These are phyloP conservation scores for Fennellomyces sp. DNA, from an alignment of 371 early-diverging fungal species.

Conservation along the genomic window DNA sequence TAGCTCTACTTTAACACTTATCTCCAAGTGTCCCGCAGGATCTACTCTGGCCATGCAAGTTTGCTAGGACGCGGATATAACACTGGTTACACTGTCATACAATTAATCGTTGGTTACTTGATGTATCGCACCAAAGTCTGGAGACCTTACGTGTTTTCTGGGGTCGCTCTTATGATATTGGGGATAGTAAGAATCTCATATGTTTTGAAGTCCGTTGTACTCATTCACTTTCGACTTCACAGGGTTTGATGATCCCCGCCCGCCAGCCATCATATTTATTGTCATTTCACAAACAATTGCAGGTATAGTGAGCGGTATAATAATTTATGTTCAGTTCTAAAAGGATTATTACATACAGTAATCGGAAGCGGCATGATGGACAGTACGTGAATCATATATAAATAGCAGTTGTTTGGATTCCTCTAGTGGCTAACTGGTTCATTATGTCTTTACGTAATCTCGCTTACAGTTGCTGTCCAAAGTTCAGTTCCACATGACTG, in stretches of 20 bases:
- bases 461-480: constrained; percentile 37
- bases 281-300: constrained; percentile 42
- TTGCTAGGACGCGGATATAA: constrained; percentile 42
- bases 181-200: constrained; percentile 30
- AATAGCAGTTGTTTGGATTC: too few species aligned
- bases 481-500: constrained; percentile 40
- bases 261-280: constrained; percentile 34
- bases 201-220: too few species aligned
- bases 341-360: too few species aligned
- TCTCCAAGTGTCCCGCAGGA: constrained; percentile 47
- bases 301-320: constrained; percentile 36
- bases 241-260: constrained; percentile 42
- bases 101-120: constrained; percentile 33
- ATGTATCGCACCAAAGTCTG: constrained; percentile 47
- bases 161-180: constrained; percentile 55
- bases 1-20: constrained; percentile 44
- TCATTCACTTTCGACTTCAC: too few species aligned
- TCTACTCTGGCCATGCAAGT: constrained; percentile 21
- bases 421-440: too few species aligned
- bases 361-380: too few species aligned
- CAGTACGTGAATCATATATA: neutral
- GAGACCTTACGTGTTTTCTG: constrained; percentile 56
- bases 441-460: too few species aligned
- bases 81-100: constrained; percentile 30
- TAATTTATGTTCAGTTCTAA: too few species aligned